Base-by-base conservation (phyloP, 2,329 filamentous ascomycete species). In the Sporothrix globosa region DNA sequence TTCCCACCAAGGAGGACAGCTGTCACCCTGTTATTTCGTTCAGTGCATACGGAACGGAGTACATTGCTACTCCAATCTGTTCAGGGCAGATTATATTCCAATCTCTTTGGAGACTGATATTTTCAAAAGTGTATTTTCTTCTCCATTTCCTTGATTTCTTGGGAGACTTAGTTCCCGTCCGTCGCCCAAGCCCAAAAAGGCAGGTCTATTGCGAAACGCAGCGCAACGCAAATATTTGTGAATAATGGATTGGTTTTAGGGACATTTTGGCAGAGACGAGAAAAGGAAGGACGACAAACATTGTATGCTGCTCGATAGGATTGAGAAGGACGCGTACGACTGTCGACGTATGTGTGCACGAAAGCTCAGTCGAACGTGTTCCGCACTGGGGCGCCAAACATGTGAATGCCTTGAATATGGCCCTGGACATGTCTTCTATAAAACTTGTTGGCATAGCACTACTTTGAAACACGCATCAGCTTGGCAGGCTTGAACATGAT, bases 141-240 rank as follows among this genome's bases (percentile, higher is more conserved):
- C 63, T 44, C 21, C 44, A 67, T 56, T 54, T 30, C 27, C 61
- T 11, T 39, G 19, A 27, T 67, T 53, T 13, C 24, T 48, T 50
- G 19, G 30, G 4, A n/a, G 21, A 44, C 30, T 24, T 67, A 44
- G 3, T 56, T 24, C 39, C 50, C 39, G n/a, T 58, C 21, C 39
- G 46, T 46, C 44, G 17, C n/a, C 65, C 27, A 61, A 63, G 39
- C 71, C 54, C n/a, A 67, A 69, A 72, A 21, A 71, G 71, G 71
- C 67, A 72, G 71, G 69, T 71, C 39, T 60, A 6, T 67, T 61
- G 39, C 58, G 41, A 27, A 39, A 27, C 39, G 39, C 30, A 39
- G 41, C 54, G 30, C 19, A 41, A 61, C 44, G 60, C 44, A 50
- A 66, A 53, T 70, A 34, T 21, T 4, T 71, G 30, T 68, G 69